Evolutionary conservation across 495 filamentous ascomycete species (phyloP).

Genomic region (Aspergillus panamensis): DNA sequence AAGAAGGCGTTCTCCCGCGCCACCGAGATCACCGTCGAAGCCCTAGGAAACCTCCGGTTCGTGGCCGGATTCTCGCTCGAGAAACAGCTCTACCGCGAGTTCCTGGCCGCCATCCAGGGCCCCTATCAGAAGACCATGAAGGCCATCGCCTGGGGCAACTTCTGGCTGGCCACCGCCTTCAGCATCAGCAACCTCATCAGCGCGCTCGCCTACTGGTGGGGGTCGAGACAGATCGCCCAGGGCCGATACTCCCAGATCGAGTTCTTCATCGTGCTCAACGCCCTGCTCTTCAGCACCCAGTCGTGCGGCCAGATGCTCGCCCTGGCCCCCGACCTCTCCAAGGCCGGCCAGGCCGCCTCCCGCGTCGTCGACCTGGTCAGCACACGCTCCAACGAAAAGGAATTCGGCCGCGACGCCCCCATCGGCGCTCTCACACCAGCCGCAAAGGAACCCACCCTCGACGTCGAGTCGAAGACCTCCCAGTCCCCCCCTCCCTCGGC

Average conservation of each 20-base stretch:
- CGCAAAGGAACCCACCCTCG: too few species aligned
- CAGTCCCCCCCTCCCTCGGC: too few species aligned
- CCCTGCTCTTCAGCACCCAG: too few species aligned
- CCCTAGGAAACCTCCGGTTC: slow-evolving; percentile 47
- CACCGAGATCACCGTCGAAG: slow-evolving; percentile 46
- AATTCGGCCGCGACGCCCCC: too few species aligned
- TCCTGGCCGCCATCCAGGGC: slow-evolving; percentile 33
- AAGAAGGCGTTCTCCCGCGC: slow-evolving; percentile 49
- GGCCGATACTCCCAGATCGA: slow-evolving; percentile 54
- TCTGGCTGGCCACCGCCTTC: slow-evolving; percentile 37
- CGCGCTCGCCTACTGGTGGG: slow-evolving; percentile 67
- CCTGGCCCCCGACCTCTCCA: too few species aligned
- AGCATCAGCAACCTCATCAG: slow-evolving; percentile 50
- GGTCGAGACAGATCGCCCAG: slow-evolving; percentile 51
- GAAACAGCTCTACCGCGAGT: slow-evolving; percentile 35
- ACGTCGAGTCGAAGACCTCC: too few species aligned
- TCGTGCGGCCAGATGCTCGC: too few species aligned
- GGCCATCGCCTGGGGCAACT: slow-evolving; percentile 35
- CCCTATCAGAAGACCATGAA: slow-evolving; percentile 35
- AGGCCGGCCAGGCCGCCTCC: too few species aligned
- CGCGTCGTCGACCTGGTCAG: too few species aligned
- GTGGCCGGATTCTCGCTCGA: slow-evolving; percentile 49
- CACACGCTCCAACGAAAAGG: too few species aligned
- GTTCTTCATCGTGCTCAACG: too few species aligned
- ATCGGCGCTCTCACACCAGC: too few species aligned